Evolutionary conservation across 1,284 basidiomycete species (phyloP).

Genomic region (Cryptococcus amylolentus): DNA sequence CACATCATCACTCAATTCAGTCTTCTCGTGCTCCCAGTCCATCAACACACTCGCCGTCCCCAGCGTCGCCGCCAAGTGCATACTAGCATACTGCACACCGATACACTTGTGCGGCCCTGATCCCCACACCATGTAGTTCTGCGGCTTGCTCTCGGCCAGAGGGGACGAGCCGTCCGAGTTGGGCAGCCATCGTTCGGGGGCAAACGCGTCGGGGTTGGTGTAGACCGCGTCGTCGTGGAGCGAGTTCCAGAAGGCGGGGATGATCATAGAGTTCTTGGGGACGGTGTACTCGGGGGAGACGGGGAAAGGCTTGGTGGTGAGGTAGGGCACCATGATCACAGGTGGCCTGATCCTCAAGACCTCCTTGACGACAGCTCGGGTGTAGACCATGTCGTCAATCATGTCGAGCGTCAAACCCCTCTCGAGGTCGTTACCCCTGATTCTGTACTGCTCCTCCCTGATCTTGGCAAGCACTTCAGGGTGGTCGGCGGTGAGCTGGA

Average conservation of each 20-base stretch:
- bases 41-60: constrained; percentile 78
- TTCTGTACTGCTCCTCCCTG: constrained; percentile 81
- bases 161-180: constrained; percentile 59
- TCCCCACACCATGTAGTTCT: constrained; percentile 96
- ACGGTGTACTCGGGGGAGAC: constrained; percentile 87
- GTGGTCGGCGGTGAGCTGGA: constrained; percentile 93
- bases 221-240: constrained; percentile 86
- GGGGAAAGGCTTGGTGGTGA: constrained; percentile 82
- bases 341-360: constrained; percentile 85
- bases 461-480: constrained; percentile 87
- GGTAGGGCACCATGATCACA: constrained; percentile 95
- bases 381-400: constrained; percentile 89
- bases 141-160: constrained; percentile 74
- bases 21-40: constrained; percentile 85
- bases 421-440: constrained; percentile 75
- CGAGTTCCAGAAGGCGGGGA: constrained; percentile 94
- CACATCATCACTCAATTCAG: constrained; percentile 74
- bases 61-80: constrained; percentile 85
- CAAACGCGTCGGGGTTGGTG: constrained; percentile 77
- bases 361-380: constrained; percentile 89
- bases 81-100: constrained; percentile 84
- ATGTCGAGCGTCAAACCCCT: constrained; percentile 82
- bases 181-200: constrained; percentile 91
- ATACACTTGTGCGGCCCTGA: constrained; percentile 92
- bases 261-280: constrained; percentile 87